Conservation (phyloP, 2,329 filamentous ascomycete species). For the Diaporthe eres region DNA sequence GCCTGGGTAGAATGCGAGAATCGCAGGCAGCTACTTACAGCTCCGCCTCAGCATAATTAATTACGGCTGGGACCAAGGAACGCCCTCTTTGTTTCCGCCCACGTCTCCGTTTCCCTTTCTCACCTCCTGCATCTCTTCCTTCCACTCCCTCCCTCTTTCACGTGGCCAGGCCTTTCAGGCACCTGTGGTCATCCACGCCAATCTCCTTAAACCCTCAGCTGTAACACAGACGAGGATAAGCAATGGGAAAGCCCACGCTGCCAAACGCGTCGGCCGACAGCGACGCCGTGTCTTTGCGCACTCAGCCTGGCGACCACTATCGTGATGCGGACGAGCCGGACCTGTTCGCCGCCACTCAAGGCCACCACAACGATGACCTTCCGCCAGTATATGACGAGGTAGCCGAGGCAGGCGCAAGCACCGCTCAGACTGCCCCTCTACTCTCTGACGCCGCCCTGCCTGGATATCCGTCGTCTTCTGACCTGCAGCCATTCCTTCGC, state of each 20-base stretch:
- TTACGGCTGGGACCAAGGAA: not conserved
- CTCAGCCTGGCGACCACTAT: constrained; percentile 49
- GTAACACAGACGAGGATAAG: not conserved
- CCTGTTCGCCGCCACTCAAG: constrained; percentile 39
- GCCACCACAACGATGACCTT: constrained; percentile 54
- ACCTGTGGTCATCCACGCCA: not conserved
- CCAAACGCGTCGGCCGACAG: constrained; percentile 41
- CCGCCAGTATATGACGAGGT: constrained; percentile 62
- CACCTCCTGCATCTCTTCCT: not conserved
- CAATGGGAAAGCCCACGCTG: constrained; percentile 47
- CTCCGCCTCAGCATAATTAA: not conserved
- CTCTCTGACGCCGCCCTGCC: constrained; percentile 40
- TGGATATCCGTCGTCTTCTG: constrained; percentile 40
- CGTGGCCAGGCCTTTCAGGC: constrained; percentile 8
- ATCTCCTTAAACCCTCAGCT: not conserved
- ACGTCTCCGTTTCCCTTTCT: not conserved
- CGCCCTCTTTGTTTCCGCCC: not conserved
- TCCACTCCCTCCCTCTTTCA: not conserved
- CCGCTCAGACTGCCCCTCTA: constrained; percentile 45
- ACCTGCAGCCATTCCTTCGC: constrained; percentile 35
- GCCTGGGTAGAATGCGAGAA: not conserved
- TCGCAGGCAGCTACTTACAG: not conserved
- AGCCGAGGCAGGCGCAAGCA: constrained; percentile 41
- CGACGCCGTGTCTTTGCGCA: constrained; percentile 50
- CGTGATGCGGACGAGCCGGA: constrained; percentile 56